Conservation (phyloP, 768 basidiomycete genomes). For the Russula compacta region DNA sequence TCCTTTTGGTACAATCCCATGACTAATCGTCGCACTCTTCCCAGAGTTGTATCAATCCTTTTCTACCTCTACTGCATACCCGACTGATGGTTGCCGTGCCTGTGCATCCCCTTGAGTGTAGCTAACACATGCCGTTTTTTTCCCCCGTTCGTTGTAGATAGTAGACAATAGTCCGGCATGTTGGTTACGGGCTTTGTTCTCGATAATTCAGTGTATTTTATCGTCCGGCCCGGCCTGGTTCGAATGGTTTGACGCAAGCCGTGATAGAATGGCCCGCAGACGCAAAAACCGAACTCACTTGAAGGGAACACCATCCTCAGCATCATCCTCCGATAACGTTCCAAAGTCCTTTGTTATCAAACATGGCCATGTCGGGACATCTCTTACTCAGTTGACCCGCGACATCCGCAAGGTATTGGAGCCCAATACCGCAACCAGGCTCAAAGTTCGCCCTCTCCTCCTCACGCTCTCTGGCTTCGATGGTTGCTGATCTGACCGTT, state of each 20-base stretch:
- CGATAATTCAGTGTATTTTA: conserved; percentile 7
- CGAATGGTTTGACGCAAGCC: neutral
- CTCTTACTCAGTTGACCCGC: conserved; percentile 79
- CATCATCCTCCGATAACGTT: conserved; percentile 29
- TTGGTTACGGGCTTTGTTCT: neutral
- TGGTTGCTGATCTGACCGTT: conserved; percentile 13
- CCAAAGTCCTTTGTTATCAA: conserved; percentile 97
- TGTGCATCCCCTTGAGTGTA: conserved; percentile 13
- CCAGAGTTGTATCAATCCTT: conserved; percentile 15
- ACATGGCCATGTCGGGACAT: conserved; percentile 86
- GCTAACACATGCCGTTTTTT: neutral
- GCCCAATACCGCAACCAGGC: conserved; percentile 88
- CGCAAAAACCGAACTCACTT: conserved; percentile 78
- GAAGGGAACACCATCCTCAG: conserved; percentile 38
- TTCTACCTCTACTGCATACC: conserved; percentile 13
- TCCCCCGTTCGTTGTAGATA: neutral
- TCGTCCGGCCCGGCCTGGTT: neutral
- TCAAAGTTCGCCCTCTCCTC: conserved; percentile 50
- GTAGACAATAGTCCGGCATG: neutral
- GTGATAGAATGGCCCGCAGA: conserved; percentile 54
- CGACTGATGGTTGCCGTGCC: conserved; percentile 8
- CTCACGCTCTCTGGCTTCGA: neutral
- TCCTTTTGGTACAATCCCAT: neutral
- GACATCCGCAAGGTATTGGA: conserved; percentile 97
- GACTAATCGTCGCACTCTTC: conserved; percentile 9